Conservation (phyloP, 352 stramenopile species). For the Pythium phragmiticola region DNA sequence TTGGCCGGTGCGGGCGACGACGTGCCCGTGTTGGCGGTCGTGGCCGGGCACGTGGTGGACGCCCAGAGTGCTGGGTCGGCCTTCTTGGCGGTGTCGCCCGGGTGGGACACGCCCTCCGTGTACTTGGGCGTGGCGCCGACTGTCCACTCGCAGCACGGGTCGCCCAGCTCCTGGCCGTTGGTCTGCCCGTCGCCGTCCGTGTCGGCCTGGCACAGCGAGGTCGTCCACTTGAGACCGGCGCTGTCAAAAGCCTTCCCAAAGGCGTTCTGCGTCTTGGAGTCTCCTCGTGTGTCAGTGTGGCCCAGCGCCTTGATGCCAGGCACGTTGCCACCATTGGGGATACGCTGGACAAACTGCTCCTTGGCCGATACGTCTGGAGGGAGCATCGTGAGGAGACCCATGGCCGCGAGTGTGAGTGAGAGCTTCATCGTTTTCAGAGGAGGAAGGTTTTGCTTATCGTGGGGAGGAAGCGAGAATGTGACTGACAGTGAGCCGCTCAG, state of each 20-base stretch:
- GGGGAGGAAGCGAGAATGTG: not conserved
- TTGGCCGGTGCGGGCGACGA: not conserved
- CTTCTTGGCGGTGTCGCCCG: slow-evolving; percentile 18
- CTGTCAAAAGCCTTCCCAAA: slow-evolving; percentile 49
- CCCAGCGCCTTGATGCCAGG: slow-evolving; percentile 23
- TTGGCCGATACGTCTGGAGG: not conserved
- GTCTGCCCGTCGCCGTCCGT: slow-evolving; percentile 54
- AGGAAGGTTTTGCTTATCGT: not conserved
- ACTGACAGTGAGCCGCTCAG: no score
- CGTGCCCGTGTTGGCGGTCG: not conserved
- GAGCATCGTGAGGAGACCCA: not conserved
- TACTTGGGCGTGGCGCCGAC: slow-evolving; percentile 7
- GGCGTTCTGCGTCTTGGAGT: slow-evolving; percentile 19
- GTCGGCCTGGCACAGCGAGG: slow-evolving; percentile 39
- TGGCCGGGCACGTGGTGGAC: slow-evolving; percentile 4
- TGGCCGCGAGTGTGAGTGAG: not conserved
- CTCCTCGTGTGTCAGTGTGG: slow-evolving; percentile 18
- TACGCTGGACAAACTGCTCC: slow-evolving; percentile 19
- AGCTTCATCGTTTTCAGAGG: no score
- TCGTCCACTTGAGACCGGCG: slow-evolving; percentile 37
- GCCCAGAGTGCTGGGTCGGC: slow-evolving; percentile 22
- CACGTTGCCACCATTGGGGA: slow-evolving; percentile 36
- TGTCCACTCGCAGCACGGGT: slow-evolving; percentile 48
- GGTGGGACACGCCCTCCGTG: slow-evolving; percentile 21
- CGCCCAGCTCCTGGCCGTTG: slow-evolving; percentile 64